phyloP scores from a whole-genome alignment of 768 basidiomycete species.

The Floccularia luteovirens region DNA sequence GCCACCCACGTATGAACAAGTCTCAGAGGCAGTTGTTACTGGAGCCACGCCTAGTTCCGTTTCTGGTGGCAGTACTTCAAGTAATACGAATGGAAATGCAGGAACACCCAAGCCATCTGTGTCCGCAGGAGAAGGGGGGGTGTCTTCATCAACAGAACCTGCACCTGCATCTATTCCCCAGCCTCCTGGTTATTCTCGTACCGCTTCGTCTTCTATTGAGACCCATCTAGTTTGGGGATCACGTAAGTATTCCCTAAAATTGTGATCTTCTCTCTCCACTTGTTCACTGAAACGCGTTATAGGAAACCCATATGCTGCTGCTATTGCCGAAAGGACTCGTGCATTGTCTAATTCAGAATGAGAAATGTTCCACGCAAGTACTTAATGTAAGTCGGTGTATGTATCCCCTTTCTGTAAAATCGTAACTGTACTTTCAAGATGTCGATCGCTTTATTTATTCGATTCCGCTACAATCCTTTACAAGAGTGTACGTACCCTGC shows the following conservation, averaged over 20 bases:
- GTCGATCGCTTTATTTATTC: too few species aligned
- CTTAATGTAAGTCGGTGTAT: not conserved
- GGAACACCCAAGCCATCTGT: constrained; percentile 1
- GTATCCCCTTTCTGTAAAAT: too few species aligned
- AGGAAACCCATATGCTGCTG: constrained; percentile 32
- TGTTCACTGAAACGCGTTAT: constrained; percentile 4
- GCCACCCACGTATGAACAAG: constrained; percentile 7
- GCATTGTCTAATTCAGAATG: not conserved
- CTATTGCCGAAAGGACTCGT: constrained; percentile 14
- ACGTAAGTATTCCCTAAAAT: constrained; percentile 14
- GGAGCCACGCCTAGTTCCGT: not conserved
- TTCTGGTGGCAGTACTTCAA: constrained; percentile 4
- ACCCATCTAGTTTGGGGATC: constrained; percentile 26
- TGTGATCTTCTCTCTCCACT: not conserved
- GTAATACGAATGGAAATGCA: too few species aligned
- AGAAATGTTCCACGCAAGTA: not conserved
- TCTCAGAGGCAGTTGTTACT: not conserved
- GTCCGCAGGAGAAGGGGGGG: too few species aligned
- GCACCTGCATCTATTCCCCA: not conserved
- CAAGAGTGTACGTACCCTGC: too few species aligned
- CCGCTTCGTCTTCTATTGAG: not conserved
- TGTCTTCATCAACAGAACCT: not conserved
- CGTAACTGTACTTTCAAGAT: too few species aligned
- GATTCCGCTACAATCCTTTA: too few species aligned
- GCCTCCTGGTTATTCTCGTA: not conserved